phyloP scores from a whole-genome alignment of 805 yeast species.

The Babjeviella inositovora region DNA sequence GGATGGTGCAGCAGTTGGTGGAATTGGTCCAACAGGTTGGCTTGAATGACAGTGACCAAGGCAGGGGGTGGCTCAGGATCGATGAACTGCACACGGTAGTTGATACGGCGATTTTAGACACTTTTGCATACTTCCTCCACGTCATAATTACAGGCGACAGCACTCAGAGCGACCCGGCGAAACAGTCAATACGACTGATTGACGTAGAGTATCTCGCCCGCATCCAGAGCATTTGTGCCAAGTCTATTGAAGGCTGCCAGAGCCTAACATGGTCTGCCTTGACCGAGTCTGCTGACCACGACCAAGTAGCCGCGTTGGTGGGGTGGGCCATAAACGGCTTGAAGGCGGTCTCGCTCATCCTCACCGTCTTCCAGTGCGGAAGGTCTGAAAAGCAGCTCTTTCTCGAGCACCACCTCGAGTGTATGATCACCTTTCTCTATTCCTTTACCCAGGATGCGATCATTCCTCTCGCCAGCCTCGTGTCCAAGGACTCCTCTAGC shows the following conservation, averaged over 20 bases:
- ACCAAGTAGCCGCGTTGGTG: constrained; percentile 1
- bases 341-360: constrained; percentile 16
- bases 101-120: too few species aligned
- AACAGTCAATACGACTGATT: too few species aligned
- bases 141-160: too few species aligned
- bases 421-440: constrained; percentile 21
- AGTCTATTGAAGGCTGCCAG: constrained; percentile 8
- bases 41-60: too few species aligned
- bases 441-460: constrained; percentile 13
- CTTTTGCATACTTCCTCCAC: too few species aligned
- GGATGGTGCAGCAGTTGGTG: too few species aligned
- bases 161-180: too few species aligned
- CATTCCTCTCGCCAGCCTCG: constrained; percentile 4
- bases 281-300: constrained; percentile 2
- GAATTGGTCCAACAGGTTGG: too few species aligned
- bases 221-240: constrained; percentile 12
- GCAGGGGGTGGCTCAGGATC: too few species aligned
- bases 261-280: constrained; percentile 8
- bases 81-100: too few species aligned
- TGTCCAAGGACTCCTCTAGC: constrained; percentile 4
- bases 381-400: constrained; percentile 24
- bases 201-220: constrained; percentile 11
- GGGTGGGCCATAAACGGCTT: constrained; percentile 10
- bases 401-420: constrained; percentile 23
- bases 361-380: constrained; percentile 21